These are phyloP conservation scores for Tuber melanosporum DNA, from an alignment of 495 filamentous ascomycete species.

Conservation along the genomic window DNA sequence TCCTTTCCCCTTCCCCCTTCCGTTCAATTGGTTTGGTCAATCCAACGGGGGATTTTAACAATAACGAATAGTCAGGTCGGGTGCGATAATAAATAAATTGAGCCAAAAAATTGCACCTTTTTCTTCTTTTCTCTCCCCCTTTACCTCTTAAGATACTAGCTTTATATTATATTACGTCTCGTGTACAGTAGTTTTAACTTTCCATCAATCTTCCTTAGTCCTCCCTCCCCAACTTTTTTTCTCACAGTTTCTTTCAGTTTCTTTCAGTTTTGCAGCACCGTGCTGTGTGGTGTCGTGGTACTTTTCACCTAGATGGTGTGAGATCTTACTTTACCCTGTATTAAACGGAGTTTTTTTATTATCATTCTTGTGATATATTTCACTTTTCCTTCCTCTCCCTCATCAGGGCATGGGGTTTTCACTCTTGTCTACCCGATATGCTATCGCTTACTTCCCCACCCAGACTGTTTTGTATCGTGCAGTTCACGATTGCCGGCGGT, in stretches of 20 bases:
- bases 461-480: background rate
- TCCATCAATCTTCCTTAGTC: conserved; percentile 11
- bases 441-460: background rate
- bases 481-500: background rate
- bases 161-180: conserved; percentile 2
- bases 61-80: conserved; percentile 22
- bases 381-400: background rate
- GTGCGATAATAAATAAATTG: conserved; percentile 37
- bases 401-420: background rate
- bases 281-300: background rate
- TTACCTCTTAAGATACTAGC: conserved; percentile 1
- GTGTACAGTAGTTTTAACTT: conserved; percentile 2
- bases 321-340: conserved; percentile 13
- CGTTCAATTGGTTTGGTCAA: background rate
- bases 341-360: conserved; percentile 18
- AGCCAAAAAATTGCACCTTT: conserved; percentile 9
- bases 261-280: background rate
- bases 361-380: background rate
- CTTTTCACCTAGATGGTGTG: conserved; percentile 5
- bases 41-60: conserved; percentile 27
- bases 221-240: conserved; percentile 5
- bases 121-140: conserved; percentile 19
- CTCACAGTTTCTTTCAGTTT: conserved; percentile 19
- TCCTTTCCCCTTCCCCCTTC: background rate
- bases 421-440: background rate